A percentile compares a stretch with the other conserved stretches of the same genome.
These are phyloP conservation scores for Skeletonema costatum DNA, from an alignment of 108 stramenopile genomes.

Conservation along the genomic window DNA sequence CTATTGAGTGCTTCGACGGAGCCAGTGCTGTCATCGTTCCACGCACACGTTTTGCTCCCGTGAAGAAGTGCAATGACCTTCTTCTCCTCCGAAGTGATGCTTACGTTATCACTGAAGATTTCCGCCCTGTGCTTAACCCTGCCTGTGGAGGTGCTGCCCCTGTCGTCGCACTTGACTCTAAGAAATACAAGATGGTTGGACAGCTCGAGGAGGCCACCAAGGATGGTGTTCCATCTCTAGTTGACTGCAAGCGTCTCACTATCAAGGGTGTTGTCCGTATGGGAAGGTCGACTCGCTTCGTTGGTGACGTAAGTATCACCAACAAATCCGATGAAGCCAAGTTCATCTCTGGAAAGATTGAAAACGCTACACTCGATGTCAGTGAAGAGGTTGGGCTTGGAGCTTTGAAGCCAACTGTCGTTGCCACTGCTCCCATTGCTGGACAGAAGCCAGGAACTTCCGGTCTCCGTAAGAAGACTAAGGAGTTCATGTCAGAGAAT, in stretches of 20 bases:
- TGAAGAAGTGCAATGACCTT: conserved; percentile 99
- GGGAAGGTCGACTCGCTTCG: conserved; percentile 84
- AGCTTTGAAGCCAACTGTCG: conserved; percentile 72
- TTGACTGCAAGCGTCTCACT: conserved; percentile 87
- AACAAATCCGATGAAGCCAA: conserved; percentile 94
- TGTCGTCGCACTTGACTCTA: conserved; percentile 88
- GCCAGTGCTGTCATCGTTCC: conserved; percentile 94
- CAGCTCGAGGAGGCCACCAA: conserved; percentile 90
- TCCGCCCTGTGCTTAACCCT: conserved; percentile 91
- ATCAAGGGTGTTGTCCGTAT: conserved; percentile 91
- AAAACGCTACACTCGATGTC: conserved; percentile 86
- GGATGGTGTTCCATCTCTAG: conserved; percentile 91
- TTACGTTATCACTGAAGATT: conserved; percentile 85
- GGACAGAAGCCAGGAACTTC: conserved; percentile 99
- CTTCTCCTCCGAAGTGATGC: conserved; percentile 96
- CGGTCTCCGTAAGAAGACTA: conserved; percentile 99
- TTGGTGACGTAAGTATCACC: conserved; percentile 83
- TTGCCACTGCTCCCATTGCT: conserved; percentile 88
- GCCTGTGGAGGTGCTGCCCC: conserved; percentile 85
- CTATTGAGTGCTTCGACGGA: conserved; percentile 97
- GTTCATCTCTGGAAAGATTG: conserved; percentile 82
- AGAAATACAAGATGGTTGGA: conserved; percentile 96
- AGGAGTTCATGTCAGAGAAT: conserved; percentile 90
- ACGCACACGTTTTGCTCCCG: conserved; percentile 98
- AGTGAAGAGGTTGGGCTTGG: conserved; percentile 88